These are phyloP conservation scores for Tetrapisispora namnaoensis DNA, from an alignment of 805 yeast genomes.

Conservation along the genomic window DNA sequence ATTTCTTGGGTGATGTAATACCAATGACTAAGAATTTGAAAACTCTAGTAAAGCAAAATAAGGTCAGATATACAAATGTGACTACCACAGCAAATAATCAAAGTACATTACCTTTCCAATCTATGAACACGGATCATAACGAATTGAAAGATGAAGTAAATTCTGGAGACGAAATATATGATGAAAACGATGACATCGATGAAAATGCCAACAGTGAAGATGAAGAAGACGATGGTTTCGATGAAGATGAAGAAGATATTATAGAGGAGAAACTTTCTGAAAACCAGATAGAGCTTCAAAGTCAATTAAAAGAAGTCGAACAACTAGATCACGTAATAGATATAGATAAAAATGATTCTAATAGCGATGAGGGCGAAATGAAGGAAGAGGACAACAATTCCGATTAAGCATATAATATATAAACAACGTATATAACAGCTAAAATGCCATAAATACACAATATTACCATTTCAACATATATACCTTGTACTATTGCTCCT, in stretches of 20 bases:
- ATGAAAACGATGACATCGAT: conserved; percentile 11
- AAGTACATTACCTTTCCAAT: conserved; percentile 9
- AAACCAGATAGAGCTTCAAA: conserved; percentile 4
- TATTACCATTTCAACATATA: neutral
- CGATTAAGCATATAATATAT: neutral
- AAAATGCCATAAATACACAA: neutral
- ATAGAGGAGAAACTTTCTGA: neutral
- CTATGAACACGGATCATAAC: conserved; percentile 1
- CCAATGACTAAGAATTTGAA: conserved; percentile 18
- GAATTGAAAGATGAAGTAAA: conserved; percentile 10
- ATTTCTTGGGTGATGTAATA: conserved; percentile 19
- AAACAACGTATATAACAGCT: neutral
- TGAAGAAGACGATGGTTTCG: conserved; percentile 4
- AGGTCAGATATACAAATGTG: conserved; percentile 17
- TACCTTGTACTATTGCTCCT: too few species aligned
- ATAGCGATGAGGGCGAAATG: neutral
- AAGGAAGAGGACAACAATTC: neutral
- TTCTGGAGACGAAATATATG: conserved; percentile 8
- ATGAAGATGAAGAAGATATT: conserved; percentile 6
- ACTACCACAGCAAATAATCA: conserved; percentile 5
- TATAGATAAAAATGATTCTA: conserved; percentile 7
- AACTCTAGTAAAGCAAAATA: conserved; percentile 19
- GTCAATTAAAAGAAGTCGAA: conserved; percentile 14
- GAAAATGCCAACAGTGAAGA: conserved; percentile 3
- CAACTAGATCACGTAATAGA: conserved; percentile 13